phyloP scores from a whole-genome alignment of 2,329 filamentous ascomycete species.

The Fusarium sublunatum region DNA sequence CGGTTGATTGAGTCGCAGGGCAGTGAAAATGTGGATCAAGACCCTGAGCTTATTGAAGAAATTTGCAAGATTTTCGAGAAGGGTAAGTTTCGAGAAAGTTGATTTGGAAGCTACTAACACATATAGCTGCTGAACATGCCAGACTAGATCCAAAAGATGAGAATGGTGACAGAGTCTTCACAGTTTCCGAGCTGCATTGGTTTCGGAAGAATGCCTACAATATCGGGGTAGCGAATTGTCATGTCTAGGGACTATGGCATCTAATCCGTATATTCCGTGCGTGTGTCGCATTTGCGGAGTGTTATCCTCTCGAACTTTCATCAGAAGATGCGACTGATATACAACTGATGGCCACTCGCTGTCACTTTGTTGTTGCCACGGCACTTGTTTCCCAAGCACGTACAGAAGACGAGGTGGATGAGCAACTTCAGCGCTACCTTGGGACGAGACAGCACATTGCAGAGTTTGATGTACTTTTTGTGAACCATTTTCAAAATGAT shows the following conservation, averaged over 20 bases:
- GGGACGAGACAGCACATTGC: conserved; percentile 69
- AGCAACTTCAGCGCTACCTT: conserved; percentile 70
- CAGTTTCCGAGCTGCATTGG: conserved; percentile 78
- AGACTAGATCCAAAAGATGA: conserved; percentile 53
- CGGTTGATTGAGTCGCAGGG: conserved; percentile 55
- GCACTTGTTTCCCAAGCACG: conserved; percentile 64
- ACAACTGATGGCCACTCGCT: conserved; percentile 71
- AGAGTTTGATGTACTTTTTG: conserved; percentile 70
- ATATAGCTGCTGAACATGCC: conserved; percentile 45
- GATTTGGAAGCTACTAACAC: conserved; percentile 19
- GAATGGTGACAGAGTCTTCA: conserved; percentile 64
- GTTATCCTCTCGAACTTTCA: conserved; percentile 62
- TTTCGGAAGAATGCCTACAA: conserved; percentile 88
- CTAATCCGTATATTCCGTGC: conserved; percentile 67
- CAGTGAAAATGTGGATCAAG: conserved; percentile 6
- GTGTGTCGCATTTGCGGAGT: conserved; percentile 63
- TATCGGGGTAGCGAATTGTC: conserved; percentile 71
- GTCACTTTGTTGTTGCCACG: conserved; percentile 73
- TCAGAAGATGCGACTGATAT: conserved; percentile 60
- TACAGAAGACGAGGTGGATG: conserved; percentile 60
- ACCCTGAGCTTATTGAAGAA: conserved; percentile 54
- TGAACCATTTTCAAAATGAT: conserved; percentile 56
- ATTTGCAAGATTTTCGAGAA: conserved; percentile 64
- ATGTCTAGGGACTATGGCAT: conserved; percentile 63
- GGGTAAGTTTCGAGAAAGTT: conserved; percentile 48